These are phyloP conservation scores for Pseudocercospora fijiensis DNA, from an alignment of 2,329 filamentous ascomycete species.

Conservation along the genomic window DNA sequence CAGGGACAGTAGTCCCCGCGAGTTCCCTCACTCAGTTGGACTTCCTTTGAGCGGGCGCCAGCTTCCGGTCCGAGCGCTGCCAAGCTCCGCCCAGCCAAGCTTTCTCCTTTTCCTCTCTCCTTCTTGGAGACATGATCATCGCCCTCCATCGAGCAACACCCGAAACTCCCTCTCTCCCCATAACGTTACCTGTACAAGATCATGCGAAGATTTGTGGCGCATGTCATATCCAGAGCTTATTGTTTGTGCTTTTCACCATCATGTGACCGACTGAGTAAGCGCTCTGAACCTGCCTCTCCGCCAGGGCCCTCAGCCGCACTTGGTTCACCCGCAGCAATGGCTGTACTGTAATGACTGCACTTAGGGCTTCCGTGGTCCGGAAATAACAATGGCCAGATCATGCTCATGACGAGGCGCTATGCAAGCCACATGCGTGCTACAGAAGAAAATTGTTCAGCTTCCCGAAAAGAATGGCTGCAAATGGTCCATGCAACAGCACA, in stretches of 20 bases:
- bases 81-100: not conserved
- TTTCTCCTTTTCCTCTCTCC: not conserved
- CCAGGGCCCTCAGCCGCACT: not conserved
- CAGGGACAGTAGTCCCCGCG: not conserved
- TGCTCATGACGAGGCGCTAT: not conserved
- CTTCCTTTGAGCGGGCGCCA: not conserved
- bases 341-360: not conserved
- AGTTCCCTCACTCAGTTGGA: not conserved
- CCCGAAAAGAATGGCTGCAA: not conserved
- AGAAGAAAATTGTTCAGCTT: not conserved
- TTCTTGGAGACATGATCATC: slow-evolving; percentile 5
- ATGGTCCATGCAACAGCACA: not conserved
- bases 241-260: not conserved
- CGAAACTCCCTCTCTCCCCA: too few species aligned
- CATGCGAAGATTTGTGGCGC: not conserved
- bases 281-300: not conserved
- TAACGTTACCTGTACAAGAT: slow-evolving; percentile 6
- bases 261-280: not conserved
- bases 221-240: not conserved
- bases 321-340: not conserved
- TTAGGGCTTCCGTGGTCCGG: not conserved
- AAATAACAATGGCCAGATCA: not conserved
- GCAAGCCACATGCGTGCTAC: not conserved
- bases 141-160: not conserved
- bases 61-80: not conserved